Evolutionary conservation across 495 filamentous ascomycete species (phyloP).

Genomic region (Penicillium coffeae): DNA sequence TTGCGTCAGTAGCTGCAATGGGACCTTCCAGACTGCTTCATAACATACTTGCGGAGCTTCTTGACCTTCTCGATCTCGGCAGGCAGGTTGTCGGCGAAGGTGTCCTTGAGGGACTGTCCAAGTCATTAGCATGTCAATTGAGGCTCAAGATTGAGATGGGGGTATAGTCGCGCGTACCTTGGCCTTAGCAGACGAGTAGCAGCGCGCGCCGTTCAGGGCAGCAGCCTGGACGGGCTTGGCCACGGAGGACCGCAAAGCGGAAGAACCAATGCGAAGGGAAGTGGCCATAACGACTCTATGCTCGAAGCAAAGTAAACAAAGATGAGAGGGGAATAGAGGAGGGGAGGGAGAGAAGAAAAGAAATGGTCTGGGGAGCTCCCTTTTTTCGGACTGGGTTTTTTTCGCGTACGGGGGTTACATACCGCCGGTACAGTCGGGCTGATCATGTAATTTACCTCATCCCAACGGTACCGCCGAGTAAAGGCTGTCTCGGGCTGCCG

Average conservation of each 20-base stretch:
- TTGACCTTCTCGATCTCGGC: slow-evolving; percentile 99
- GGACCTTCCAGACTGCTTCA: neutral
- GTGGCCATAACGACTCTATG: slow-evolving; percentile 22
- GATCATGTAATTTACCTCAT: slow-evolving; percentile 14
- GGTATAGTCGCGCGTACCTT: slow-evolving; percentile 55
- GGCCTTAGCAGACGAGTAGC: slow-evolving; percentile 82
- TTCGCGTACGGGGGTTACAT: slow-evolving; percentile 17
- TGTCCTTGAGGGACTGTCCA: slow-evolving; percentile 88
- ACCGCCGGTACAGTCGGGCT: slow-evolving; percentile 34
- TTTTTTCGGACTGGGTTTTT: slow-evolving; percentile 11
- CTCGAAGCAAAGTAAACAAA: slow-evolving; percentile 1
- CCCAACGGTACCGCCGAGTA: slow-evolving; percentile 15
- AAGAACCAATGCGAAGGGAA: slow-evolving; percentile 69
- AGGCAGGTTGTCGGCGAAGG: slow-evolving; percentile 92
- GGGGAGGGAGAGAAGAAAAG: slow-evolving; percentile 9
- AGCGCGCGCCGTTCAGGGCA: slow-evolving; percentile 76
- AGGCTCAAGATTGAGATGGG: slow-evolving; percentile 1
- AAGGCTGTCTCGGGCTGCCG: slow-evolving; percentile 23
- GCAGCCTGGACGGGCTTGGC: slow-evolving; percentile 61
- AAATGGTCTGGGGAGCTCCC: slow-evolving; percentile 14
- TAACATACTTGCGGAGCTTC: slow-evolving; percentile 83
- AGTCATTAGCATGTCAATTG: slow-evolving; percentile 21
- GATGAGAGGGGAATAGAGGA: slow-evolving; percentile 3
- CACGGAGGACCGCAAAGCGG: slow-evolving; percentile 68
- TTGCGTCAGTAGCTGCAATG: slow-evolving; percentile 19